Base-by-base conservation (phyloP, 2,329 filamentous ascomycete genomes). In the Penicillium sp. region DNA sequence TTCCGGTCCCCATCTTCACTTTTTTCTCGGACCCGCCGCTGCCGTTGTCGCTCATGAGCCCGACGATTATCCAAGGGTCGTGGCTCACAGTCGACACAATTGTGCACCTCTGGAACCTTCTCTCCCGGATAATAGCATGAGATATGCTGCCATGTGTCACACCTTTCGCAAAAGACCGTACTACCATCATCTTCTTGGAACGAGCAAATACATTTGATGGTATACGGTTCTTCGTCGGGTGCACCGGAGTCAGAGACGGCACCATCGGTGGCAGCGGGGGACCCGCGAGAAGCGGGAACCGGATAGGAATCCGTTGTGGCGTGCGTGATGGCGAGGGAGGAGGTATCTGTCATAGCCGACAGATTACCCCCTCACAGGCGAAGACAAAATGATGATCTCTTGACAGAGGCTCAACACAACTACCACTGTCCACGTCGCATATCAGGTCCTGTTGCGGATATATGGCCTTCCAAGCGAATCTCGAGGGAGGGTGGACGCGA, bases 71-170 rank as follows among this genome's bases (percentile, higher is more conserved):
- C 89, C 65, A 97, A 75, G 45, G 78, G 76, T 58, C 92, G 83
- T 16, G 92, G 92, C 56, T 88, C 85, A 78, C 94, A 99, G 65
- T 96, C 91, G 66, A 86, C 85, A 77, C 94, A 99, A 52, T 88
- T 90, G 77, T 99, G 93, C 53, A 89, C 81, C 82, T 79, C 88
- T 75, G 72, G 92, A 76, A 77, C 89, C 82, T 80, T 89, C 81
- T 72, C 86, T 83, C 70, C 83, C 65, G 90, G 89, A 72, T 97
- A 97, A 77, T 96, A 97, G 77, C 94, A 99, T 71, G 92, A 88
- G 67, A 96, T 96, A 75, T 99, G 94, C 76, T 99, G 94, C 94
- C 94, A 99, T 46, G 92, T 94, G 72, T 96, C 90, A 81, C 94
- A 99, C 55, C 82, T 85, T 72, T 97, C 94, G 81, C 94, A 99